These are phyloP conservation scores for Elsinoe perseae DNA, from an alignment of 2,329 filamentous ascomycete genomes.

Conservation along the genomic window DNA sequence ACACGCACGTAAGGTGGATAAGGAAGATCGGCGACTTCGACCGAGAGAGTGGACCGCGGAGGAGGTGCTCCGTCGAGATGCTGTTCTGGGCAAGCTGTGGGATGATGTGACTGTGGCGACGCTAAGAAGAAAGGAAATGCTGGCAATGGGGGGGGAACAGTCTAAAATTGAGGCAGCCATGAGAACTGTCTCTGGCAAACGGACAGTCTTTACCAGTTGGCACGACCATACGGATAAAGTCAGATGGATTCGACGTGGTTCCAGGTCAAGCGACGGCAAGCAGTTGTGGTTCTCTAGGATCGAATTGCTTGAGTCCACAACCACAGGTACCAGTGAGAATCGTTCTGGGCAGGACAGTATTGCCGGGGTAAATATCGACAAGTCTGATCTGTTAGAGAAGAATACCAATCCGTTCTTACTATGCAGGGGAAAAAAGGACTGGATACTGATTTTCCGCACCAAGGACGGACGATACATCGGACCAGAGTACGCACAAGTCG, in stretches of 20 bases:
- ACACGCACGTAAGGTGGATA: conserved; percentile 66
- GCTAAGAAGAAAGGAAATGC: background rate
- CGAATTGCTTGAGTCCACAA: background rate
- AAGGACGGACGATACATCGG: conserved; percentile 3
- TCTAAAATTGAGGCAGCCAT: background rate
- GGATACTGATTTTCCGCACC: background rate
- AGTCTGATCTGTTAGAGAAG: background rate
- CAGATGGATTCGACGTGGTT: background rate
- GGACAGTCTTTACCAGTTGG: conserved; percentile 12
- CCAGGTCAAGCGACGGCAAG: background rate
- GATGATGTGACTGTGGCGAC: conserved; percentile 32
- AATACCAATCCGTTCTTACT: background rate
- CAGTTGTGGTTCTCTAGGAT: background rate
- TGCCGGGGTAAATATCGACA: background rate
- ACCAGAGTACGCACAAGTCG: background rate
- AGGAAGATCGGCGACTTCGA: conserved; percentile 55
- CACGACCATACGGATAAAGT: conserved; percentile 12
- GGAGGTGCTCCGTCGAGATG: conserved; percentile 49
- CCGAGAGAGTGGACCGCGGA: conserved; percentile 49
- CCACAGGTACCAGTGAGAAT: background rate
- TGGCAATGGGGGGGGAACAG: background rate
- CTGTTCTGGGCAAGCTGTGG: conserved; percentile 62
- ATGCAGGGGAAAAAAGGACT: background rate
- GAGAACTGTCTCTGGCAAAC: background rate
- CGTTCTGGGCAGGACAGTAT: background rate